Conservation (phyloP, 169 alveolate species). For the Amoebophrya sp. region DNA sequence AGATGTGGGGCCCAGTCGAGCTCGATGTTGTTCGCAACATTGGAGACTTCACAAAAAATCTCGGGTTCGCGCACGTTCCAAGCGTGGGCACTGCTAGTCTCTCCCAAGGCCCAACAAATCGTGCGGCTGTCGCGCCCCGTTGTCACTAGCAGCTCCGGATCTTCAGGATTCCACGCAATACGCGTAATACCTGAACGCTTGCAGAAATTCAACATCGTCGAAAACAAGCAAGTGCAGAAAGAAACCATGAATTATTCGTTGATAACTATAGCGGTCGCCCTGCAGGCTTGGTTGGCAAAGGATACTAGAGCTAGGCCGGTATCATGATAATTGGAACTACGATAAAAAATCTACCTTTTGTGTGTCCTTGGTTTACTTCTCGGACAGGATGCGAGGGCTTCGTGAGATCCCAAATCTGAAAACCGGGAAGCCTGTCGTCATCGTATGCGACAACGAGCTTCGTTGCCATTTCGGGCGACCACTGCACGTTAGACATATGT, state of each 20-base stretch:
- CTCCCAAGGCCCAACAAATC: not conserved
- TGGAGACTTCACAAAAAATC: not conserved
- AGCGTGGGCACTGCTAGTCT: not conserved
- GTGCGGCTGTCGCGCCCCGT: not conserved
- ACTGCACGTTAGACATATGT: not conserved
- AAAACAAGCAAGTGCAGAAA: too few species aligned
- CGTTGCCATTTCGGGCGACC: not conserved
- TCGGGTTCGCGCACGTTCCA: not conserved
- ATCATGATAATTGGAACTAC: too few species aligned
- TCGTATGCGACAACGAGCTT: not conserved
- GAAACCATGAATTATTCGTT: too few species aligned
- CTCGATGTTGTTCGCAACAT: not conserved
- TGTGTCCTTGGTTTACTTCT: not conserved
- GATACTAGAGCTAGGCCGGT: too few species aligned
- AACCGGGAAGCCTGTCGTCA: not conserved
- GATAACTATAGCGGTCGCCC: too few species aligned
- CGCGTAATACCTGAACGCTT: too few species aligned
- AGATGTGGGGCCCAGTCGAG: not conserved
- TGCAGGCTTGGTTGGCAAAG: too few species aligned
- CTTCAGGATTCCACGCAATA: not conserved
- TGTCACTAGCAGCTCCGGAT: not conserved
- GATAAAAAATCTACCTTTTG: too few species aligned
- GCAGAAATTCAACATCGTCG: too few species aligned
- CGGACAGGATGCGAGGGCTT: not conserved
- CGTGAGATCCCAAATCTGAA: not conserved